phyloP scores from a whole-genome alignment of 1,139 yeast species.

The Lodderomyces margitis region DNA sequence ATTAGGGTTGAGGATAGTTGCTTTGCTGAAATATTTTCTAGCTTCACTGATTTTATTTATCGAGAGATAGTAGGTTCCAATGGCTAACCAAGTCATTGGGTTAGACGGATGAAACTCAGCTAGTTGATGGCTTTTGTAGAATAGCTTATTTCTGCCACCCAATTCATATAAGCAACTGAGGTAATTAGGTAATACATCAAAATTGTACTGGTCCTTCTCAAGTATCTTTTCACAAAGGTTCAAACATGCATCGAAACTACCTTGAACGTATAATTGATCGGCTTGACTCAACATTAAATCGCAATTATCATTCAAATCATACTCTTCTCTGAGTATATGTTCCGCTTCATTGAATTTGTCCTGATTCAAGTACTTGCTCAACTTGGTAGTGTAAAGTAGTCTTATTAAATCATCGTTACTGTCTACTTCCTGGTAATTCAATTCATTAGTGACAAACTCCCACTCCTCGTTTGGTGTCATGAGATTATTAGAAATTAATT shows the following conservation, averaged over 20 bases:
- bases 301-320: constrained; percentile 62
- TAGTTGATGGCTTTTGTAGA: constrained; percentile 77
- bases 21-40: constrained; percentile 81
- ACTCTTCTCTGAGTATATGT: constrained; percentile 63
- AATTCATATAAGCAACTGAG: constrained; percentile 83
- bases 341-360: constrained; percentile 66
- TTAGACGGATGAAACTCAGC: constrained; percentile 84
- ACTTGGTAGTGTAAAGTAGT: constrained; percentile 69
- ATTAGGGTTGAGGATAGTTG: constrained; percentile 84
- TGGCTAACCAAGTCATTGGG: constrained; percentile 89
- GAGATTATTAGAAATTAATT: constrained; percentile 68
- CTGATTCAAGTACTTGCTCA: constrained; percentile 70
- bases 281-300: constrained; percentile 73
- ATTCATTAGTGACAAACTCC: constrained; percentile 62
- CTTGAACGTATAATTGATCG: constrained; percentile 70
- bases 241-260: constrained; percentile 77
- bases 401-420: constrained; percentile 79
- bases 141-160: constrained; percentile 79
- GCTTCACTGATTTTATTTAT: constrained; percentile 79
- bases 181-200: constrained; percentile 74
- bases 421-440: constrained; percentile 68
- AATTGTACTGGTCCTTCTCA: constrained; percentile 65
- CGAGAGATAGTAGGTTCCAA: constrained; percentile 84
- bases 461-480: constrained; percentile 87
- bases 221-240: constrained; percentile 68